A percentile compares a stretch with the other conserved stretches of the same genome.
phyloP scores from a whole-genome alignment of 208 protist species.

The Acanthamoeba quina region DNA sequence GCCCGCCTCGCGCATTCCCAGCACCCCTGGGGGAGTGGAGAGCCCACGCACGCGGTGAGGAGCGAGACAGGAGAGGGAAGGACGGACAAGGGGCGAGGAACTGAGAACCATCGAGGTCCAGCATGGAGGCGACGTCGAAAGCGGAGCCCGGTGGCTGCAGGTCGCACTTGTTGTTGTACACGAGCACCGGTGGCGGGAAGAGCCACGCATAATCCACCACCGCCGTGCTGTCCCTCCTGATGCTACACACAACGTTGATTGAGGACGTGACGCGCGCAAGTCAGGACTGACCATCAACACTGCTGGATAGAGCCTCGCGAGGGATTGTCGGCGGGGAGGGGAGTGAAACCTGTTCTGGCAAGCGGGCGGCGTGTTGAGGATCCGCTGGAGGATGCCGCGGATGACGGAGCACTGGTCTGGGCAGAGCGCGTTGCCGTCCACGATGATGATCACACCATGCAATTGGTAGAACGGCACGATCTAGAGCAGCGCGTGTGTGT shows the following conservation, averaged over 20 bases:
- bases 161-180: slow-evolving; percentile 63
- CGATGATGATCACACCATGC: slow-evolving; percentile 68
- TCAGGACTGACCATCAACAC: too few relatives aligned
- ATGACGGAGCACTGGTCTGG: slow-evolving; percentile 22
- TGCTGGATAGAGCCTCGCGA: too few relatives aligned
- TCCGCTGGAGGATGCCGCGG: slow-evolving; percentile 32
- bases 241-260: too few relatives aligned
- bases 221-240: slow-evolving; percentile 25
- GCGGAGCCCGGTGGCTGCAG: neutral
- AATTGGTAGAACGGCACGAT: slow-evolving; percentile 66
- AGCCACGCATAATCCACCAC: slow-evolving; percentile 42
- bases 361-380: slow-evolving; percentile 42
- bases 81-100: too few relatives aligned
- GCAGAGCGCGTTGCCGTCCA: slow-evolving; percentile 16
- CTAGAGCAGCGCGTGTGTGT: neutral
- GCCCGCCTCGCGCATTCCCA: neutral
- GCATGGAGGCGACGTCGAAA: slow-evolving; percentile 33
- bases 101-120: slow-evolving; percentile 20
- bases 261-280: neutral
- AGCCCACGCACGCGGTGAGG: neutral
- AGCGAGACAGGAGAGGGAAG: neutral
- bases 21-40: neutral
- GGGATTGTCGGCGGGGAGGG: neutral
- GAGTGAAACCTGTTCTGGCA: neutral
- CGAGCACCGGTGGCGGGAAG: slow-evolving; percentile 57